Evolutionary conservation across 192 early-diverging fungal genomes (phyloP), one percentile per base, ranked within the genome.

Genomic region (Coemansia sp.): DNA sequence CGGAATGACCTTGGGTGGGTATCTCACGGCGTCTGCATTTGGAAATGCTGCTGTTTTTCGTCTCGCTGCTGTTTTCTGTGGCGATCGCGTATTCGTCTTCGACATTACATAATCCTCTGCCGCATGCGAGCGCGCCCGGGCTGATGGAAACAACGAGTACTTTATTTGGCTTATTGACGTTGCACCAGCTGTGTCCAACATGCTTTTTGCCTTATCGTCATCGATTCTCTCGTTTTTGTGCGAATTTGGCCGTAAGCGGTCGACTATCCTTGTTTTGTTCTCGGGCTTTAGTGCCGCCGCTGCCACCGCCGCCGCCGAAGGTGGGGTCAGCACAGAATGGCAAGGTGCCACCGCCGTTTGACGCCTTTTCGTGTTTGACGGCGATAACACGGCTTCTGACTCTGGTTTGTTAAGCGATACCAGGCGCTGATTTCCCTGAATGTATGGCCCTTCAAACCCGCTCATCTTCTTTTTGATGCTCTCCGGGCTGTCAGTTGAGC

Each of bases 391-490:
- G 19, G 20, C 15, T 1, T 15, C 15, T 48, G 60, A 43, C n/a
- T 32, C 23, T 2, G 43, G 60, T 3, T 34, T 61, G 10, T 29
- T 20, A 8, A 61, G 60, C 9, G 43, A 48, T n/a, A 43, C 42
- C 22, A 61, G 43, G 20, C 60, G 60, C 49, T 52, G 49, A 5
- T 52, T 19, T 5, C 22, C 22, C 49, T 22, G 7, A n/a, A 23
- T 23, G 25, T 70, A 70, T 22, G 53, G 43, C 11, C 41, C 46
- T 17, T 35, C 48, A 53, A 70, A 70, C 17, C 69, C 69, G 20
- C 58, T 43, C 14, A 70, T 49, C 13, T 43, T 70, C 35, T 63
- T 35, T 57, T 46, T 20, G 43, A 62, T 19, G 54, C 60, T 29
- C 17, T 9, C 61, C 10, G 17, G 33, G n/a, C 15, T 25, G 22